Evolutionary conservation across 495 filamentous ascomycete genomes (phyloP), one percentile per base, ranked within the genome.

Genomic region (Xylaria longipes): DNA sequence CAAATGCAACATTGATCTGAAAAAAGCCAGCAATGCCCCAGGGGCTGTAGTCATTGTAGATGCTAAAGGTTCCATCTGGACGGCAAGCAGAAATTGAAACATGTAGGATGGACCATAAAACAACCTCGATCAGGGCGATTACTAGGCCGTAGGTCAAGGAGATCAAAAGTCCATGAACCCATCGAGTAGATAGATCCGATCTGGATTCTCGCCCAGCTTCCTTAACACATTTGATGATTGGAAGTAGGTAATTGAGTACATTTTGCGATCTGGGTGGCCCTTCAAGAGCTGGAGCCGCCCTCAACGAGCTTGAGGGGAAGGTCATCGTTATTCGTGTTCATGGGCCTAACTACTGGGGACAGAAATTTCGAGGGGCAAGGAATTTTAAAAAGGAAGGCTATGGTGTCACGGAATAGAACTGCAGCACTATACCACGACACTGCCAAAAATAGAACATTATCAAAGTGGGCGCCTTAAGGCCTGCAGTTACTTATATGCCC

Each of bases 1-100:
- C 74, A 29, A 63, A 67, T 12, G 54, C 63, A n/a, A 75, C 41
- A 5, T 70, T 73, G 43, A 78, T 68, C 39, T 78, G 74, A 33
- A 78, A 78, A 39, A 76, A 70, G 20, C n/a, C 46, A 6, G 20
- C 3, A 50, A 22, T 50, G 6, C 7, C n/a, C 46, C 46, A 50
- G 46, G 0, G 15, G 4, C 3, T 50, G 45, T 50, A 50, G 3
- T 50, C 46, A 22, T 22, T 2, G 46, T 50, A n/a, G 17, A n/a
- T 20, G n/a, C 46, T 50, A 25, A 50, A 50, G 11, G 20, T 25
- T n/a, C n/a, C 46, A 17, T 50, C n/a, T 11, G 20, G 46, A 25
- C 7, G 46, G 46, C 46, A 50, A 50, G 46, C n/a, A 50, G 46
- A 22, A 17, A 7, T 0, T 5, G n/a, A 0, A 3, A 9, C 7